Evolutionary conservation across 179 eudicot species (phyloP).

Genomic region (Spinacia oleracea): DNA sequence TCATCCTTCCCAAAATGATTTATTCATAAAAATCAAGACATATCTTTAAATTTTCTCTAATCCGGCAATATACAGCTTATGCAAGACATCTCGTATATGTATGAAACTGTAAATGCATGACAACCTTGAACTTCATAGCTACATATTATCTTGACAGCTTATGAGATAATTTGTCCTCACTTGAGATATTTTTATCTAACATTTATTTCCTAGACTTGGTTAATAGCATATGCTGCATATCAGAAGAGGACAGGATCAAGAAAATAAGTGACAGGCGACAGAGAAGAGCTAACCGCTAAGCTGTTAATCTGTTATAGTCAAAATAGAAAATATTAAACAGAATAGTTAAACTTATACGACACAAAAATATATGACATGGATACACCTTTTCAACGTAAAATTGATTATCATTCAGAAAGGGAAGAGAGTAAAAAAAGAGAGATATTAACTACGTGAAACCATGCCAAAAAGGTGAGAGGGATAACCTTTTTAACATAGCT

Average conservation of each 20-base stretch:
- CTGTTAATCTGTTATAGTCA: no score
- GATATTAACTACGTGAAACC: background rate
- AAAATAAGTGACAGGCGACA: background rate
- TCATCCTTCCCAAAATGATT: no score
- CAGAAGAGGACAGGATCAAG: background rate
- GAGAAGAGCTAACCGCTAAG: background rate
- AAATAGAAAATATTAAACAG: no score
- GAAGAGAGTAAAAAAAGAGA: background rate
- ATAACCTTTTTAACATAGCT: constrained; percentile 90
- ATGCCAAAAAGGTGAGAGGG: background rate
- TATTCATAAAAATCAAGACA: no score
- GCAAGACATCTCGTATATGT: background rate
- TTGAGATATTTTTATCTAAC: no score
- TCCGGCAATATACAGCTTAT: background rate
- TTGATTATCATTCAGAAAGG: background rate
- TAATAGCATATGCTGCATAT: no score
- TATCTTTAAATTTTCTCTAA: background rate
- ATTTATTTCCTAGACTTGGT: no score
- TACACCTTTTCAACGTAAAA: no score
- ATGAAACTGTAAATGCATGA: background rate
- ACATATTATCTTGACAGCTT: no score
- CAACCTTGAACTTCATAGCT: background rate
- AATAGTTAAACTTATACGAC: no score
- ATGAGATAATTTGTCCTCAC: no score
- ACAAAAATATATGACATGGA: no score